Evolutionary conservation across 2,329 filamentous ascomycete species (phyloP), one percentile per base, ranked within the genome.

Genomic region (Beauveria scarabaeidicola): DNA sequence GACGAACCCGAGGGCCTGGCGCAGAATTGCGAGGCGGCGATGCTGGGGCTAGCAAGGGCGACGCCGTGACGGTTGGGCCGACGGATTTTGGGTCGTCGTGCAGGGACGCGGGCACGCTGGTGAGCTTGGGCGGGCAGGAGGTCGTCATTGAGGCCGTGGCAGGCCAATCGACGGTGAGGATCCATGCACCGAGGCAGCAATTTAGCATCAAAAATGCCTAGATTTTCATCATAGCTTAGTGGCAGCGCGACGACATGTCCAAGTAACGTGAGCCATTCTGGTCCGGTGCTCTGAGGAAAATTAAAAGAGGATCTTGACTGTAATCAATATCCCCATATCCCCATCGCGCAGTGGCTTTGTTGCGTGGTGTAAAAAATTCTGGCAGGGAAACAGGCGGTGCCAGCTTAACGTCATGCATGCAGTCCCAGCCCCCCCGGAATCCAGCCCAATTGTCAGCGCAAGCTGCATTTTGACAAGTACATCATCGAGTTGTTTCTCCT

Each of bases 171-270:
- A 69, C 67, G 48, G 71, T 88, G 21, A 76, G 77, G 58, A 71
- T 89, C 38, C 85, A 89, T 73, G 80, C 81, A 58, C 86, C 85
- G 7, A 76, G 85, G 64, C 79, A 81, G 67, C 80, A 81, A 23
- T 87, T 86, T 69, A 74, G 77, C 61, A 70, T 84, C 47, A 67
- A 64, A 59, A 75, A 74, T 62, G 62, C n/a, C 64, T 58, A 47
- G 41, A 57, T n/a, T 8, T 40, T 32, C 13, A n/a, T 48, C 13
- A 17, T 21, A 21, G 41, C 19, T 50, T 15, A 9, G 23, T 27
- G 8, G 5, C 46, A n/a, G 8, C 5, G 17, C 8, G 23, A 13
- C 25, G 25, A 48, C 4, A 8, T 11, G n/a, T 29, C 13, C 11
- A 25, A 15, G 44, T 13, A 25, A 23, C 1, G 5, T 11, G 17